Base-by-base conservation (phyloP, 148 eudicot species). In the Camellia sinensis region DNA sequence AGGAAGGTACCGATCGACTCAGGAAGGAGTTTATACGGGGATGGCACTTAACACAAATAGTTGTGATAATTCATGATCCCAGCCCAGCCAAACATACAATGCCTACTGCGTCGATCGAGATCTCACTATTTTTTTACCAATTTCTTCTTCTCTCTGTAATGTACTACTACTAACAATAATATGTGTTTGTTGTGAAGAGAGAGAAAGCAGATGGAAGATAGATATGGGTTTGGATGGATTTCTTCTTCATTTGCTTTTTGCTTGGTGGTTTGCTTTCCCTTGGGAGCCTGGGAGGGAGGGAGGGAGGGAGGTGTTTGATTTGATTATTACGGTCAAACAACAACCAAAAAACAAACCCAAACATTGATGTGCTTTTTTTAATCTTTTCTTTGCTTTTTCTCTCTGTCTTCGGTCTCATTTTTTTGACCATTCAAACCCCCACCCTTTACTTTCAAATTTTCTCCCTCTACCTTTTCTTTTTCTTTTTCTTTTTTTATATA, bases 361-460 rank as follows among this genome's bases (percentile, higher is more conserved):
- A 54, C 80, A 80, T 77, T 77, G 56, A 71, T 68, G 59, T 18
- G 75, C 46, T 50, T 11, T 12, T 8, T 4, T 46, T 6, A 46
- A 2, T 40, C 18, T 7, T 22, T 63, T n/a, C 68, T 44, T 43
- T 61, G 18, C 53, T 7, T 46, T 70, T 19, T 45, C 14, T 70
- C 13, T 54, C 57, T 50, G 53, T 50, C 9, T 6, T 12, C 57
- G 11, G 54, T 73, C 70, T 80, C 68, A 53, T 78, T 79, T 78
- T 82, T 85, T 88, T 88, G 90, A 88, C 90, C 89, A 75, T 87
- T 87, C 89, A 87, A 87, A 82, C 81, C 82, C 45, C 70, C 50
- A 68, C 59, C 60, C 53, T 68, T 66, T 53, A 29, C 76, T 72
- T 78, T 85, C 53, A 21, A 77, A 63, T 64, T 64, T 77, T 64